Conservation (phyloP, 1,284 basidiomycete species). For the Microbotryomycetes sp. region DNA sequence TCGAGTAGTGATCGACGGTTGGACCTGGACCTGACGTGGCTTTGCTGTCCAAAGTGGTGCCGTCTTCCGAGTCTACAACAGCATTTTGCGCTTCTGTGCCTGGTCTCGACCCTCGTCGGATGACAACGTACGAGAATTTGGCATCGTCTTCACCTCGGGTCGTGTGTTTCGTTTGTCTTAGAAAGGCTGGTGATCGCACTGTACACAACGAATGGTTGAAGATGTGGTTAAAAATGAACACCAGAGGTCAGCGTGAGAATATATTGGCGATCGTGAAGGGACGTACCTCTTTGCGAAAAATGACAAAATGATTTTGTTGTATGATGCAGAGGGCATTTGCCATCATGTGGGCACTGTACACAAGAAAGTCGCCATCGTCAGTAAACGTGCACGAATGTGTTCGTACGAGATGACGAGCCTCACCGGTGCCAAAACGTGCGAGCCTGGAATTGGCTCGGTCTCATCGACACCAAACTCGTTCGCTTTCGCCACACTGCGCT, state of each 20-base stretch:
- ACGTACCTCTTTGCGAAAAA: conserved; percentile 63
- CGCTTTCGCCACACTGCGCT: conserved; percentile 34
- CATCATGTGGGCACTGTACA: conserved; percentile 82
- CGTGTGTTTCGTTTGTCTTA: conserved; percentile 80
- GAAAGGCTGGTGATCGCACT: conserved; percentile 74
- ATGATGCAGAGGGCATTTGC: conserved; percentile 61
- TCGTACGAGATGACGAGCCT: conserved; percentile 36
- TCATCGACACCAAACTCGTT: conserved; percentile 21
- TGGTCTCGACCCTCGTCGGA: conserved; percentile 70
- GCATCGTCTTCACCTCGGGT: conserved; percentile 74
- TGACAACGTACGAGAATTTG: conserved; percentile 83
- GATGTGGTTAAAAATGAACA: too few relatives aligned
- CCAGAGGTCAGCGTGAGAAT: background rate
- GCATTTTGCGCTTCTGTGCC: conserved; percentile 12
- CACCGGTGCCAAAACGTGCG: conserved; percentile 76
- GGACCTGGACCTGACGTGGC: conserved; percentile 27
- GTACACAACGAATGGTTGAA: background rate
- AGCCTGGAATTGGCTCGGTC: conserved; percentile 45
- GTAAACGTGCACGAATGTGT: background rate
- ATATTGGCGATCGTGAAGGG: too few relatives aligned
- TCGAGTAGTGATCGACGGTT: conserved; percentile 39
- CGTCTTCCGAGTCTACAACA: background rate
- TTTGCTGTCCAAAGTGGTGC: background rate
- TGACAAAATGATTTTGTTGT: conserved; percentile 56
- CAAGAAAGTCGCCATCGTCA: conserved; percentile 12